Evolutionary conservation across 2,329 filamentous ascomycete genomes (phyloP).

Genomic region (Apiospora saccharicola): DNA sequence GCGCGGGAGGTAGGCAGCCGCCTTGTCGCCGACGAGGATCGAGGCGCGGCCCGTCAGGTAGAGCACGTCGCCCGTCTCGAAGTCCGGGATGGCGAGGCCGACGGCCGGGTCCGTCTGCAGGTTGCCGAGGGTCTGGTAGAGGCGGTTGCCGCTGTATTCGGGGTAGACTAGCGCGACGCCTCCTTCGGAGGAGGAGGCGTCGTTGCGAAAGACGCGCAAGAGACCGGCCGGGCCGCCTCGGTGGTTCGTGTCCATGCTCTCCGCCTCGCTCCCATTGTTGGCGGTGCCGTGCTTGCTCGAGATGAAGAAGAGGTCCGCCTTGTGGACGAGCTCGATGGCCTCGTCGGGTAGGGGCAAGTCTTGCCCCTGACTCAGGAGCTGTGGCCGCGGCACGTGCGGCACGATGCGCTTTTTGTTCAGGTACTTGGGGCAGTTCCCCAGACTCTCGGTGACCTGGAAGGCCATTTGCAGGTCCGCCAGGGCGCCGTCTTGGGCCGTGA

Average conservation of each 20-base stretch:
- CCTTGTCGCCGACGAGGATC: slow-evolving; percentile 70
- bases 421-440: slow-evolving; percentile 91
- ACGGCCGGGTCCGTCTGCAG: slow-evolving; percentile 70
- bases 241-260: slow-evolving; percentile 84
- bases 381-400: slow-evolving; percentile 60
- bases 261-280: slow-evolving; percentile 56
- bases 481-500: slow-evolving; percentile 33
- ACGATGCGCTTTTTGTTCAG: slow-evolving; percentile 75
- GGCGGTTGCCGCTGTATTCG: slow-evolving; percentile 83
- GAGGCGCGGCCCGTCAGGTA: slow-evolving; percentile 76
- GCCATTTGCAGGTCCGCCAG: slow-evolving; percentile 60
- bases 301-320: slow-evolving; percentile 81
- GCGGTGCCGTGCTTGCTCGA: slow-evolving; percentile 57
- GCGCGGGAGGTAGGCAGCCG: slow-evolving; percentile 68
- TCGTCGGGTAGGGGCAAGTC: slow-evolving; percentile 54
- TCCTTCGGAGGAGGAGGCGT: slow-evolving; percentile 39
- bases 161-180: slow-evolving; percentile 72
- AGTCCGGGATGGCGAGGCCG: slow-evolving; percentile 78
- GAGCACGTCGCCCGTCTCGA: slow-evolving; percentile 73
- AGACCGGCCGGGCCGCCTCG: slow-evolving; percentile 80
- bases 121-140: slow-evolving; percentile 87
- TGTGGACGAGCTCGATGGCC: slow-evolving; percentile 65
- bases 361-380: slow-evolving; percentile 42
- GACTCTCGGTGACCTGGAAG: slow-evolving; percentile 72
- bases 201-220: slow-evolving; percentile 70